A percentile compares a stretch with the other conserved stretches of the same genome.
Evolutionary conservation across 2,329 filamentous ascomycete genomes (phyloP).

Genomic region (Phialophora macrospora): DNA sequence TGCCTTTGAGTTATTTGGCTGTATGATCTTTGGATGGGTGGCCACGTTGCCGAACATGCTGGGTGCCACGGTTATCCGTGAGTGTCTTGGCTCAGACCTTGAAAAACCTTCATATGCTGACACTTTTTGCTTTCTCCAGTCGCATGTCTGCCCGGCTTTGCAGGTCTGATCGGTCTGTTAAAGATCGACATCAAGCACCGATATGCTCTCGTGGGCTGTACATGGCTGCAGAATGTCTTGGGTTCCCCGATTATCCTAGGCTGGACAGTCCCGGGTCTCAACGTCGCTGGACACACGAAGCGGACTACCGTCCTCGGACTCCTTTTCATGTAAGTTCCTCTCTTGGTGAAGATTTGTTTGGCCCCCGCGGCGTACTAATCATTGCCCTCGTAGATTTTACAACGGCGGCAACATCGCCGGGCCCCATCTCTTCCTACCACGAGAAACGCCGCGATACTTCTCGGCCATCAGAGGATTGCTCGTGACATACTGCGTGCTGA

Average conservation of each 20-base stretch:
- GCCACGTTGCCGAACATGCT: constrained; percentile 32
- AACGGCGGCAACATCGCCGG: constrained; percentile 57
- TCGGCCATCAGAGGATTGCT: constrained; percentile 52
- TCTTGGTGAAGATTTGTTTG: not conserved
- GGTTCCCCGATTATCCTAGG: constrained; percentile 58
- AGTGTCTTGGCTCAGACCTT: constrained; percentile 11
- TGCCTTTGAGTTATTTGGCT: constrained; percentile 42
- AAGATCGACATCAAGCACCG: constrained; percentile 54
- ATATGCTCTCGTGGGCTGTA: constrained; percentile 58
- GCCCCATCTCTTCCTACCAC: constrained; percentile 54
- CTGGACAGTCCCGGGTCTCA: constrained; percentile 58
- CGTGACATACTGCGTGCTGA: constrained; percentile 52
- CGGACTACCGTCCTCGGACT: constrained; percentile 56
- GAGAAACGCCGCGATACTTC: constrained; percentile 52
- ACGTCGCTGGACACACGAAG: constrained; percentile 58
- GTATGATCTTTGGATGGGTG: constrained; percentile 29
- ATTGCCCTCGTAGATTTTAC: constrained; percentile 45
- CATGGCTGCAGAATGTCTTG: constrained; percentile 58
- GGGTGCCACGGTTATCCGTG: constrained; percentile 27
- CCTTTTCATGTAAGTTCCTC: constrained; percentile 47
- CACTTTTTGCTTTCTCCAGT: constrained; percentile 42
- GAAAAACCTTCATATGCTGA: not conserved
- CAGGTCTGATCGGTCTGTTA: constrained; percentile 57
- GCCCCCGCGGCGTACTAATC: not conserved
- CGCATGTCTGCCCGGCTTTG: constrained; percentile 42